Percentiles rank a stretch among this genome's conserved stretches.
Evolutionary conservation across 2,329 filamentous ascomycete species (phyloP).

Genomic region (Hypoxylon sp.): DNA sequence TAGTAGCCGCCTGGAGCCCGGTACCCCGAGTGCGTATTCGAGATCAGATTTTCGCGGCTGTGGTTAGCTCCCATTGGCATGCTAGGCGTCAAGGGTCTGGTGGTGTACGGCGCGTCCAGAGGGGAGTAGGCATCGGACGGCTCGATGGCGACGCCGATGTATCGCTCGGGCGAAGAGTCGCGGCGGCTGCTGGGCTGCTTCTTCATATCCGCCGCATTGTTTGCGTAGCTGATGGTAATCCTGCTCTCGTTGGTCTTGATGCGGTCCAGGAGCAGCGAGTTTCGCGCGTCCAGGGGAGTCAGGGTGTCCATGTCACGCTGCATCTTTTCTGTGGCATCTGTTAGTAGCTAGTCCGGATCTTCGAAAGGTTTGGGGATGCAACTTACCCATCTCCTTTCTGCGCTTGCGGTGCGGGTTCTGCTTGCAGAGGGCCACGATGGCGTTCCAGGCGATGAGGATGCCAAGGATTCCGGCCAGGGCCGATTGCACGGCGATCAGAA

Average conservation of each 20-base stretch:
- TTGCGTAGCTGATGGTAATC: conserved; percentile 58
- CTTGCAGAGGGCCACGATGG: conserved; percentile 82
- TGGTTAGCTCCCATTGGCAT: conserved; percentile 47
- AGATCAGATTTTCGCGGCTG: conserved; percentile 55
- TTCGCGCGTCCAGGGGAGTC: conserved; percentile 87
- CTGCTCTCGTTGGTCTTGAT: conserved; percentile 52
- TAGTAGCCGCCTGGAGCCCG: conserved; percentile 34
- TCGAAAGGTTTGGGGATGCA: conserved; percentile 3
- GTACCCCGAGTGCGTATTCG: conserved; percentile 48
- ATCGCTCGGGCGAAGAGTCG: conserved; percentile 52
- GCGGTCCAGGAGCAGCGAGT: conserved; percentile 81
- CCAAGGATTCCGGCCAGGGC: conserved; percentile 84
- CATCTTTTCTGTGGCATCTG: conserved; percentile 77
- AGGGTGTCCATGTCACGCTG: conserved; percentile 83
- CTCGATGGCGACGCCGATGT: conserved; percentile 42
- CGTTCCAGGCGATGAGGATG: conserved; percentile 89
- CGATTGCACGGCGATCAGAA: conserved; percentile 91
- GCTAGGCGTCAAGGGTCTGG: conserved; percentile 55
- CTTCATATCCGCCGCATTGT: conserved; percentile 53
- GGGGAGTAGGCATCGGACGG: conserved; percentile 45
- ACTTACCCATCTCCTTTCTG: conserved; percentile 89
- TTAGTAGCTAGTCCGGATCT: conserved; percentile 61
- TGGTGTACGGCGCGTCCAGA: conserved; percentile 46
- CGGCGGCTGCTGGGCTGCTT: conserved; percentile 38
- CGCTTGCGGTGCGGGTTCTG: conserved; percentile 91